phyloP scores from a whole-genome alignment of 345 rosid genomes.

The Ailanthus altissimus region DNA sequence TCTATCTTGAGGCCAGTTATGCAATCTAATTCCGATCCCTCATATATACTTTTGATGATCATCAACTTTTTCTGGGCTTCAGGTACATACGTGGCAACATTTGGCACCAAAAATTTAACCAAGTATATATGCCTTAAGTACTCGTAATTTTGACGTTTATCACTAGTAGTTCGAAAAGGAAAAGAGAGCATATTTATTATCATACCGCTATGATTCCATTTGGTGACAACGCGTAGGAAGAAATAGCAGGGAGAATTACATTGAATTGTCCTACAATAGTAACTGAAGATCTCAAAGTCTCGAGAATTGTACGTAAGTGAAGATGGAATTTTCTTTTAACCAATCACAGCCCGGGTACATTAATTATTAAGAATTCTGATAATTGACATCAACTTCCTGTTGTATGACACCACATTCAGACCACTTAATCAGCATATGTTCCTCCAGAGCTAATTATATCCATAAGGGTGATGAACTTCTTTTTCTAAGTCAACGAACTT shows the following conservation, averaged over 20 bases:
- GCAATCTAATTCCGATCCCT: neutral
- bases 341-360: neutral
- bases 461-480: neutral
- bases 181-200: neutral
- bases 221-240: neutral
- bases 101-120: neutral
- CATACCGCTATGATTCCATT: neutral
- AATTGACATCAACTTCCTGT: neutral
- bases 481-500: neutral
- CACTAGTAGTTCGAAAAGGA: neutral
- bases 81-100: neutral
- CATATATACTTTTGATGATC: neutral
- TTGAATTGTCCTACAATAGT: neutral
- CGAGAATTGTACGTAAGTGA: neutral
- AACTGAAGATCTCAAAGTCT: neutral
- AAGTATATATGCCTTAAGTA: neutral
- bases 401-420: neutral
- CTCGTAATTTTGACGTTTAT: neutral
- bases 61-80: neutral
- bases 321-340: neutral
- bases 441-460: too few species aligned
- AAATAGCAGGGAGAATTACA: neutral
- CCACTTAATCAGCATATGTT: neutral
- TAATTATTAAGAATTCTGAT: neutral
- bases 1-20: slow-evolving; percentile 10